Evolutionary conservation across 495 filamentous ascomycete species (phyloP), one percentile per base, ranked within the genome.

Genomic region (Clohesyomyces aquaticus): DNA sequence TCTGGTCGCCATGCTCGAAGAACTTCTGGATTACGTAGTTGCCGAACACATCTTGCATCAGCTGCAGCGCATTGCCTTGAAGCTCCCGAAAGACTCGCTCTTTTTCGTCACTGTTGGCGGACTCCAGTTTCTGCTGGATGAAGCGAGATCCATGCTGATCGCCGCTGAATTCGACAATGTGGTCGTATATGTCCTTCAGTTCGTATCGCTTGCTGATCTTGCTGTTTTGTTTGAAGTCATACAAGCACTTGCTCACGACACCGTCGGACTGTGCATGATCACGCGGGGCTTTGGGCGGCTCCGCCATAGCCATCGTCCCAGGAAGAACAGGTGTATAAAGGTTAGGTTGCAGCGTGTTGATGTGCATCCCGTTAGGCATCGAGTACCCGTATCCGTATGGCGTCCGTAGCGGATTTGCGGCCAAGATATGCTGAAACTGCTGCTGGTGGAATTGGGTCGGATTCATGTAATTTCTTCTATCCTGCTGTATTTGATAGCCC

Each of bases 1-100:
- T 81, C 73, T 96, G 93, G 65, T 92, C 96, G 28, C 95, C 95
- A 71, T 98, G 91, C 76, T 98, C 93, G 67, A 97, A 98, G 64
- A 98, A 86, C 73, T 97, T 98, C 70, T 98, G 94, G 22, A 98
- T 94, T 35, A 98, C 94, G 71, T 98, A 98, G 75, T 98, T 98
- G 18, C 94, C 94, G 72, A 96, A 98, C 14, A 97, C 88, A 72
- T 98, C 95, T 11, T 88, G 93, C 91, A 96, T 97, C 43, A 98
- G 78, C 72, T 93, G 91, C 38, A 96, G 68, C 9, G 87, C 83
- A 69, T 98, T 93, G 0, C 87, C 83, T 66, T 86, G 81, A 38
- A 98, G 89, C 72, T 98, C 95, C 0, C 80, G 80, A 78, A 96
- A 98, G 1, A 98, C 87, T 48, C 88, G 87, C n/a, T 96, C 91